Evolutionary conservation across 2,329 filamentous ascomycete genomes (phyloP).

Genomic region (Xylaria sp.): DNA sequence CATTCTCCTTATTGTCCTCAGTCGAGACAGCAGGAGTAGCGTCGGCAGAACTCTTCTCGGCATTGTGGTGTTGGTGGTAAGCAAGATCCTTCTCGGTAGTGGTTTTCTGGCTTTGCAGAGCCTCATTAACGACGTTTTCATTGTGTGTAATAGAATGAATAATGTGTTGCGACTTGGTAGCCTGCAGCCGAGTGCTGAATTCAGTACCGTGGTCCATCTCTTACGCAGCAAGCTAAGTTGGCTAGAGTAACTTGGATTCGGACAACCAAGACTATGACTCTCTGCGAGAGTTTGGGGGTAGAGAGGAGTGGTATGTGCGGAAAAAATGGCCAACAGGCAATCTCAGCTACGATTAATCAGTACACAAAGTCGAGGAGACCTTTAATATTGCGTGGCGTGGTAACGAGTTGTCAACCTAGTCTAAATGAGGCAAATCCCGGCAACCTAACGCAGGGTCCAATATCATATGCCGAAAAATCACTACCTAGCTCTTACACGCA

Average conservation of each 20-base stretch:
- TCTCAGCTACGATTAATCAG: neutral
- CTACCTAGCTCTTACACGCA: neutral
- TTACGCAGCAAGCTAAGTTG: neutral
- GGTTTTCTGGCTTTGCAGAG: neutral
- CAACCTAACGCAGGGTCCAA: neutral
- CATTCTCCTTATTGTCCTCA: neutral
- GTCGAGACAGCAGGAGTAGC: neutral
- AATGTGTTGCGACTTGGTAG: neutral
- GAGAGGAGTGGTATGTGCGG: neutral
- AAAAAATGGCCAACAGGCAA: neutral
- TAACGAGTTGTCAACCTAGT: neutral
- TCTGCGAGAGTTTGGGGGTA: neutral
- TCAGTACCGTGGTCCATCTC: neutral
- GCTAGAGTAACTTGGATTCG: neutral
- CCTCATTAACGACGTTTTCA: too few relatives aligned
- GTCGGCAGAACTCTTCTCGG: neutral
- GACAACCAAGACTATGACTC: too few relatives aligned
- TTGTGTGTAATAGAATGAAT: neutral
- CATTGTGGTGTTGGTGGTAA: neutral
- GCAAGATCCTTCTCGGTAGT: neutral
- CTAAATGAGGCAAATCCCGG: slow-evolving; percentile 7
- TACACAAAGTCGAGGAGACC: neutral
- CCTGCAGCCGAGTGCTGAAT: neutral
- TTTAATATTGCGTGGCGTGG: neutral
- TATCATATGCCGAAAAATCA: neutral